Percentiles rank a stretch among this genome's conserved stretches.
phyloP scores from a whole-genome alignment of 2,329 filamentous ascomycete species.

The Dendryphion nanum region DNA sequence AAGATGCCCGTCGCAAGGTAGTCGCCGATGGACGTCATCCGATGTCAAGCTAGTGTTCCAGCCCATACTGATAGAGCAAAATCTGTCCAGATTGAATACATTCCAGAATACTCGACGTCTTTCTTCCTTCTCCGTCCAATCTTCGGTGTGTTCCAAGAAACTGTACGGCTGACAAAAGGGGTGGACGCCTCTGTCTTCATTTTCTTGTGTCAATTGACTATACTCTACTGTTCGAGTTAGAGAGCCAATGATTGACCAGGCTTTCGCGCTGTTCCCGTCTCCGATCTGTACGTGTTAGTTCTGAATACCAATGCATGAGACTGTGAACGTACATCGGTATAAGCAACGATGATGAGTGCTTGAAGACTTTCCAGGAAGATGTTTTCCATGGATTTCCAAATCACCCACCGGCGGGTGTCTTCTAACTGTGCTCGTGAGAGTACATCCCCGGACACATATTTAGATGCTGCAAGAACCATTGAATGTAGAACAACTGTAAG shows the following conservation, averaged over 20 bases:
- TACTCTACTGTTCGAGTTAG: slow-evolving; percentile 38
- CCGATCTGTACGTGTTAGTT: slow-evolving; percentile 16
- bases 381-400: slow-evolving; percentile 32
- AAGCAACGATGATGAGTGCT: slow-evolving; percentile 37
- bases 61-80: slow-evolving; percentile 36
- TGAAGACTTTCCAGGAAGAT: slow-evolving; percentile 37
- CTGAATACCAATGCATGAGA: background rate
- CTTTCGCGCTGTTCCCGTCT: slow-evolving; percentile 31
- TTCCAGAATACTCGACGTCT: slow-evolving; percentile 40
- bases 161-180: slow-evolving; percentile 5
- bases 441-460: background rate
- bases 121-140: slow-evolving; percentile 40
- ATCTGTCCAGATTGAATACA: slow-evolving; percentile 39
- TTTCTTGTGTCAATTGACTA: slow-evolving; percentile 15
- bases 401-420: slow-evolving; percentile 4
- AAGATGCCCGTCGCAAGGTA: slow-evolving; percentile 35
- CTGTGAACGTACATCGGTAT: slow-evolving; percentile 18
- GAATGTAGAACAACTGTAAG: slow-evolving; percentile 23
- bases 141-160: slow-evolving; percentile 32
- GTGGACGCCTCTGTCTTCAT: slow-evolving; percentile 9
- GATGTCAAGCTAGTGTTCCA: slow-evolving; percentile 38
- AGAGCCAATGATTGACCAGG: slow-evolving; percentile 36
- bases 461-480: slow-evolving; percentile 9
- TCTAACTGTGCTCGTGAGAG: background rate
- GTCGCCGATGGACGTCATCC: slow-evolving; percentile 32